Conservation (phyloP, 2,329 filamentous ascomycete species). For the Curvularia eragrostidis region DNA sequence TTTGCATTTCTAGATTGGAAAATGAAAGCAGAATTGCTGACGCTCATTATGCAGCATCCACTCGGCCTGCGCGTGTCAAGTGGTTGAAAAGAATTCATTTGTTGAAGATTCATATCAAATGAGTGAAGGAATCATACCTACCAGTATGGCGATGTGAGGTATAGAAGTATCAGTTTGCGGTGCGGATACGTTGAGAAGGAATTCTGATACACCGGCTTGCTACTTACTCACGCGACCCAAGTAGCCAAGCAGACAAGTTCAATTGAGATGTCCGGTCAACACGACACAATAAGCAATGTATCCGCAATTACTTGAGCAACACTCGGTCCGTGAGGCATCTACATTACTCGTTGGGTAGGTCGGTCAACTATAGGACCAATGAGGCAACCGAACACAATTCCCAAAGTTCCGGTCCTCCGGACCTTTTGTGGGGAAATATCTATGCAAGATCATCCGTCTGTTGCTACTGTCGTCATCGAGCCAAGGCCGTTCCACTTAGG, state of each 20-base stretch:
- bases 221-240: constrained; percentile 44
- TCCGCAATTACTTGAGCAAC: constrained; percentile 1
- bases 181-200: constrained; percentile 8
- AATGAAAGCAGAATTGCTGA: constrained; percentile 48
- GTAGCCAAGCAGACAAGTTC: not conserved
- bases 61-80: constrained; percentile 50
- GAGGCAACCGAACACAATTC: not conserved
- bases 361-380: not conserved
- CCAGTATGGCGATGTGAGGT: not conserved
- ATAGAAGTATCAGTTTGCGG: not conserved
- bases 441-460: not conserved
- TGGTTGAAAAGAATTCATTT: constrained; percentile 49
- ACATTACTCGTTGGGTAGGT: constrained; percentile 9
- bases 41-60: constrained; percentile 50
- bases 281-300: not conserved
- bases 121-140: constrained; percentile 31
- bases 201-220: constrained; percentile 32
- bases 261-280: not conserved
- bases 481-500: not conserved
- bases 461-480: constrained; percentile 12
- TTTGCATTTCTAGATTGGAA: constrained; percentile 29
- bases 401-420: constrained; percentile 2
- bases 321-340: constrained; percentile 2
- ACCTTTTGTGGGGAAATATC: constrained; percentile 11
- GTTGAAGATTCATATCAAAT: constrained; percentile 52